Evolutionary conservation across 106 monocot species (phyloP).

Genomic region (Phalaenopsis equestris): DNA sequence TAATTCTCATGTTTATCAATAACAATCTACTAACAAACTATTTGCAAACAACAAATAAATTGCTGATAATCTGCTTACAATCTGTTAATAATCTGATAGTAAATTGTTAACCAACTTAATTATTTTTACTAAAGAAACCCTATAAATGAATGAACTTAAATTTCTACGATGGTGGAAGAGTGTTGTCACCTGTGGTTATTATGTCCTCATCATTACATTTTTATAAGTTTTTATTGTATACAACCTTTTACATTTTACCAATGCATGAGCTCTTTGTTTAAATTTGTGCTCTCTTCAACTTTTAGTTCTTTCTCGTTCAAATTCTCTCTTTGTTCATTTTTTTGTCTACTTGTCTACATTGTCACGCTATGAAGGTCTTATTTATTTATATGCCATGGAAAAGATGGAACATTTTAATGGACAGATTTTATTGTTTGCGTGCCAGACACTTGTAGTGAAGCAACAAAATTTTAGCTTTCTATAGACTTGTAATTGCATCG

Average conservation of each 20-base stretch:
- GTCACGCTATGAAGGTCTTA: neutral
- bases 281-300: neutral
- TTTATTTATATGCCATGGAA: neutral
- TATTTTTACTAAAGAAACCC: neutral
- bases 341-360: neutral
- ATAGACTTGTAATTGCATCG: neutral
- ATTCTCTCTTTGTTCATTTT: neutral
- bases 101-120: neutral
- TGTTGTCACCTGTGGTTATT: neutral
- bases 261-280: conserved; percentile 1
- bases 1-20: no score
- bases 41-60: no score
- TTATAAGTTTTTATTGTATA: neutral
- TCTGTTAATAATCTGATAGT: neutral
- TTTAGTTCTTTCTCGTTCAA: neutral
- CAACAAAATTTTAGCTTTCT: neutral
- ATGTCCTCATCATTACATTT: neutral
- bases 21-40: no score
- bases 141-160: neutral
- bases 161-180: neutral
- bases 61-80: neutral
- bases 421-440: neutral
- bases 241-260: neutral
- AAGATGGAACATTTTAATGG: neutral
- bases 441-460: neutral